Conservation (phyloP, 148 eudicot species). For the Chenopodium suecicum region DNA sequence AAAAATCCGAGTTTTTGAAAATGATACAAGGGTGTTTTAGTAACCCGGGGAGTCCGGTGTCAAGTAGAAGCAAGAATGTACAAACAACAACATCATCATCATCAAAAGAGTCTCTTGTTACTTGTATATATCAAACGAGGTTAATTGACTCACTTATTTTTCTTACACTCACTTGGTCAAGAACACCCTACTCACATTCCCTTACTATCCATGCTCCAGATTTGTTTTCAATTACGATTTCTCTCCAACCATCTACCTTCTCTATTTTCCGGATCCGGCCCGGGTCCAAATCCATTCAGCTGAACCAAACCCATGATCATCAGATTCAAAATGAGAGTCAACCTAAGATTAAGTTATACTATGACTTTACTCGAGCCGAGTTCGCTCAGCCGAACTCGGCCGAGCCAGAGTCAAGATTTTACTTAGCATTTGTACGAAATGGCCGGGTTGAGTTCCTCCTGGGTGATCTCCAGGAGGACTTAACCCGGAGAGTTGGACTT, state of each 20-base stretch:
- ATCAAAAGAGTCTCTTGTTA: constrained; percentile 42
- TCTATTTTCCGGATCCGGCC: constrained; percentile 44
- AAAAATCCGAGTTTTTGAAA: not conserved
- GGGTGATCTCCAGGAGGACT: constrained; percentile 43
- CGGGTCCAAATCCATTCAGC: constrained; percentile 43
- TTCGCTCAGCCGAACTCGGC: constrained; percentile 44
- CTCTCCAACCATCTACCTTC: constrained; percentile 42
- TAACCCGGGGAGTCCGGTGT: constrained; percentile 34
- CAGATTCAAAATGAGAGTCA: not conserved
- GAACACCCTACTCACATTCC: constrained; percentile 44
- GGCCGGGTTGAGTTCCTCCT: constrained; percentile 42
- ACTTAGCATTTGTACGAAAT: constrained; percentile 40
- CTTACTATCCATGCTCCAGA: constrained; percentile 47
- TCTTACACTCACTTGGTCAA: constrained; percentile 66
- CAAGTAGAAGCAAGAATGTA: not conserved
- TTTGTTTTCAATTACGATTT: constrained; percentile 45
- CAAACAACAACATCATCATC: not conserved
- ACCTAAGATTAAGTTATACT: constrained; percentile 40
- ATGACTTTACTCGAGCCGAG: constrained; percentile 53
- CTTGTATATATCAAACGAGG: constrained; percentile 54
- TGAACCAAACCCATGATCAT: constrained; percentile 21
- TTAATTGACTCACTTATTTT: constrained; percentile 38
- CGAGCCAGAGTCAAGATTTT: constrained; percentile 50
- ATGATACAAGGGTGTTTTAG: constrained; percentile 59
- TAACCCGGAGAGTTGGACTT: constrained; percentile 33